Evolutionary conservation across 768 basidiomycete species (phyloP), one percentile per base, ranked within the genome.

Genomic region (Pilatotrama ljubarskyi): DNA sequence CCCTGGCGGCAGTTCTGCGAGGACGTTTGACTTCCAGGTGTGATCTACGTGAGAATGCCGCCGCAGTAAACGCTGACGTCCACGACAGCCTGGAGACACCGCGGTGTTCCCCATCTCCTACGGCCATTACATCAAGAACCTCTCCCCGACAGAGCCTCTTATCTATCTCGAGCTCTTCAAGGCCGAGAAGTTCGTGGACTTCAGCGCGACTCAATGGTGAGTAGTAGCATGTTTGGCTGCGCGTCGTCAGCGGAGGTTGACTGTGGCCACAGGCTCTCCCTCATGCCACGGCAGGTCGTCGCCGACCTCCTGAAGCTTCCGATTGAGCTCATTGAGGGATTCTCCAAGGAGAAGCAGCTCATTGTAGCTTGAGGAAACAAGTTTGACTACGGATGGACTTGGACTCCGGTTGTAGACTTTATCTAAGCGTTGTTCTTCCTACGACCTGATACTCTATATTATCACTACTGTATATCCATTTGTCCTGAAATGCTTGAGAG

Each of bases 121-220:
- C 47, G 68, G 65, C 2, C 68, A 69, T 57, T 69, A 69, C 61
- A 62, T 69, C 52, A 58, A 59, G 64, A 69, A 69, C 60, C 44
- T 63, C 3, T 69, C 68, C 5, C 66, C 68, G 9, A 69, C 68
- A 3, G 68, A 67, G 59, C 68, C 68, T 11, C 64, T 69, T 40
- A 68, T 68, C 59, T 69, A 54, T 62, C 59, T 69, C 40, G 68
- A 68, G 46, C 58, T 69, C 47, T 69, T 69, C 68, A 69, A 68
- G 54, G 66, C 68, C 32, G 55, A 52, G 14, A 57, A 60, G 37
- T 69, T 64, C 48, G 51, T 64, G 36, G 68, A 69, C 62, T 69
- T 69, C 64, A 66, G 63, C 41, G 68, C 66, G 7, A 66, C 66
- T 2, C 68, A 69, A 44, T 67, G 64, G 64, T 59, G 37, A 40